Evolutionary conservation across 129 eudicot genomes (phyloP), one percentile per base, ranked within the genome.

Genomic region (Centella asiatica): DNA sequence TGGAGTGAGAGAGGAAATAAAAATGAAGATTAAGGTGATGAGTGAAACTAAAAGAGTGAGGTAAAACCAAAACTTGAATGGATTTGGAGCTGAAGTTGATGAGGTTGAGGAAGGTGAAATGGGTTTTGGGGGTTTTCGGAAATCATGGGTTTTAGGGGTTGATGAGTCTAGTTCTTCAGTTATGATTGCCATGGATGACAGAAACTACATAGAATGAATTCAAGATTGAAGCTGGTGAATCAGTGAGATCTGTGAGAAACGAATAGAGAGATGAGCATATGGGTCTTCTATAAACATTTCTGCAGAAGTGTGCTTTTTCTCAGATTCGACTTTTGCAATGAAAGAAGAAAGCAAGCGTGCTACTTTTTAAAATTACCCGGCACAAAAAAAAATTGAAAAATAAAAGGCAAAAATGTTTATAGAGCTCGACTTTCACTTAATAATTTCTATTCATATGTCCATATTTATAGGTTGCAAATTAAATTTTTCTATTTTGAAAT

Each of bases 41-140:
- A 85, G 48, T 27, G 95, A 85, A 70, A 81, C 82, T 60, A 71
- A 52, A 66, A 85, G 19, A 5, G 92, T 85, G 76, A 89, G 83
- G 79, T 82, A 81, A 81, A 89, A 85, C 97, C 97, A 89, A 71
- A 89, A 89, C 17, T 78, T 76, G 52, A 89, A 85, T 36, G 97
- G 95, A 73, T 80, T 85, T 46, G 74, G 88, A 59, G 73, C 14
- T 9, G 65, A 31, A 25, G 56, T 37, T 26, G 66, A 24, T 3
- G 74, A 34, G 22, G 70, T 48, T 15, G 73, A 23, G n/a, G 70
- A n/a, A 0, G 50, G 17, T 51, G 65, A 9, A 14, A 34, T 62
- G 48, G 66, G 33, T 60, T 71, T 34, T 45, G 55, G 66, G 70
- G 64, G 57, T 32, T 19, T 60, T 12, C 20, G 34, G 64, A 57